phyloP scores from a whole-genome alignment of 345 rosid genomes.

The Citrus glauca region DNA sequence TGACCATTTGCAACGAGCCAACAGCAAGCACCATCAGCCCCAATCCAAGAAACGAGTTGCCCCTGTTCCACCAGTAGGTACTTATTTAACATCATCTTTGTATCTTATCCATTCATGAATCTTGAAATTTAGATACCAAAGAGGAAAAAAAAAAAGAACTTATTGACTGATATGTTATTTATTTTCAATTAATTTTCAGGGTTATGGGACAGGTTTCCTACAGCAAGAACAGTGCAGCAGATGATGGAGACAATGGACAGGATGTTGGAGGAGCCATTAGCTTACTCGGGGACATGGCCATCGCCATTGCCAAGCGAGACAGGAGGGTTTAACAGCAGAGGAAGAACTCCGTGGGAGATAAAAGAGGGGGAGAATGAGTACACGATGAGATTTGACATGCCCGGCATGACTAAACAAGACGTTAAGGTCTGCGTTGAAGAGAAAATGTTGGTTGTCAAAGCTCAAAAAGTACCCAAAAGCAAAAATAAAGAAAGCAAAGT shows the following conservation, averaged over 20 bases:
- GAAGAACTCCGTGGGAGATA: slow-evolving; percentile 70
- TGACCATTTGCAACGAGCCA: slow-evolving; percentile 41
- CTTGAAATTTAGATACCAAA: background rate
- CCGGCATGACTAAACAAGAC: slow-evolving; percentile 65
- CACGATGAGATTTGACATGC: slow-evolving; percentile 71
- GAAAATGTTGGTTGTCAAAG: slow-evolving; percentile 51
- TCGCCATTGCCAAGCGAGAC: slow-evolving; percentile 16
- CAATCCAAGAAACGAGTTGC: slow-evolving; percentile 36
- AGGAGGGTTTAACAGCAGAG: slow-evolving; percentile 36
- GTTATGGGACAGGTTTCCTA: slow-evolving; percentile 47
- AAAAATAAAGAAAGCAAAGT: slow-evolving; percentile 6
- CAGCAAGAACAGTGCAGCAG: slow-evolving; percentile 56
- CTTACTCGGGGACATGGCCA: slow-evolving; percentile 32
- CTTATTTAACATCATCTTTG: background rate
- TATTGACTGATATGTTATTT: background rate
- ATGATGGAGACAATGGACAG: slow-evolving; percentile 75
- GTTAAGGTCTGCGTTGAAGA: slow-evolving; percentile 67
- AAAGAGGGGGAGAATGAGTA: slow-evolving; percentile 49
- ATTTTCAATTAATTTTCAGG: slow-evolving; percentile 14
- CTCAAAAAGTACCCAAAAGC: slow-evolving; percentile 35
- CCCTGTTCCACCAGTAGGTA: slow-evolving; percentile 45
- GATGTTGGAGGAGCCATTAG: slow-evolving; percentile 45
- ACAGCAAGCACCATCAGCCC: slow-evolving; percentile 13
- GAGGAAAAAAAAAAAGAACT: background rate
- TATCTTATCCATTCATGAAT: too few relatives aligned